Base-by-base conservation (phyloP, 495 filamentous ascomycete genomes). In the Aspergillus nanangensis region DNA sequence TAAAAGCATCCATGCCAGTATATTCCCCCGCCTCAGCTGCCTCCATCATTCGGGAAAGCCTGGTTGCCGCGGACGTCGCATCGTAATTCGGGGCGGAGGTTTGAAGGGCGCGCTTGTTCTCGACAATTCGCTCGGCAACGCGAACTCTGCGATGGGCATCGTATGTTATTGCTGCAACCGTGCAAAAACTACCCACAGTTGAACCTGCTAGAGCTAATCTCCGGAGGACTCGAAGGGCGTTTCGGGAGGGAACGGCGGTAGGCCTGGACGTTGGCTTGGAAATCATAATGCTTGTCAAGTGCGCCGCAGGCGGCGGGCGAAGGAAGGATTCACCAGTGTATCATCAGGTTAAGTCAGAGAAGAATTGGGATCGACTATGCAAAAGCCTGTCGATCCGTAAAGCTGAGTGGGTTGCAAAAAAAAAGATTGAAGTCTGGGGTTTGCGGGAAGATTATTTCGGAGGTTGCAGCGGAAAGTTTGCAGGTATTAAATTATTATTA, bases 61-160 rank as follows among this genome's bases (percentile, higher is more conserved):
- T 52, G 23, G 48, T 61, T 14, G 71, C 71, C 5, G 71, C 62
- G 25, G 66, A 60, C 2, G 65, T 69, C 23, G 71, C 71, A 63
- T 72, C 62, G 51, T 72, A 72, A 19, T 67, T 64, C 1, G 71
- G 67, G 5, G 69, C 66, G 13, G 67, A 72, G 15, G 67, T 65
- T 39, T 67, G 71, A 13, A 74, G 45, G 23, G 60, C 62, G 38
- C 71, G 62, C 50, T 72, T 72, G 41, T 67, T 75, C 48, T 69
- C 62, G 48, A 72, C 51, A 32, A 72, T 69, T 38, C 65, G 62
- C 44, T 71, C 69, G 39, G 69, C 70, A 7, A 70, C 51, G 8
- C 57, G 47, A 43, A 70, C 61, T 32, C 69, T 61, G 29, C 67
- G 68, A 42, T 72, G 65, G 8, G 64, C 59, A 52, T 75, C 68